Evolutionary conservation across 2,329 filamentous ascomycete genomes (phyloP).

Genomic region (Colletotrichum destructivum): DNA sequence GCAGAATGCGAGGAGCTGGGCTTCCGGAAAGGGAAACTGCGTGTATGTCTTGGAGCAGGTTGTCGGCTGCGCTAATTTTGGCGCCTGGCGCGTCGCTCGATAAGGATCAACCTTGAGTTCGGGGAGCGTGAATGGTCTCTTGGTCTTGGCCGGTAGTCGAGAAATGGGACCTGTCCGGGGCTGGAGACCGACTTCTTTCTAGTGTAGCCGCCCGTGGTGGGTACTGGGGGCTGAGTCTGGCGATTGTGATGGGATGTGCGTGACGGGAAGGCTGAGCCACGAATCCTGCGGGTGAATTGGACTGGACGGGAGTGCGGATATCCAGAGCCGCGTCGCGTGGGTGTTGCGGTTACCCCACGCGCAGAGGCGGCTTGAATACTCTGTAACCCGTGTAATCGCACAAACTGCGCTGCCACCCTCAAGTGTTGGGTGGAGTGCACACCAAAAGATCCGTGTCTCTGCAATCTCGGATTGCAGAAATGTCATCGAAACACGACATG

Average conservation of each 20-base stretch:
- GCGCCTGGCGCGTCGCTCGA: slow-evolving; percentile 30
- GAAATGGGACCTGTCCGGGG: slow-evolving; percentile 2
- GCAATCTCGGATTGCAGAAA: slow-evolving; percentile 9
- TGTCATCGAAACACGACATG: neutral
- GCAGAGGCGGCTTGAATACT: slow-evolving; percentile 31
- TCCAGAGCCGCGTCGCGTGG: slow-evolving; percentile 42
- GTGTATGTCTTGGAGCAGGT: neutral
- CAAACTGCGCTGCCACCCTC: slow-evolving; percentile 29
- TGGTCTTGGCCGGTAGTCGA: slow-evolving; percentile 5
- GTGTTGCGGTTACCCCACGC: slow-evolving; percentile 24
- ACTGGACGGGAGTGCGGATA: slow-evolving; percentile 43
- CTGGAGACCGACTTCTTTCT: neutral
- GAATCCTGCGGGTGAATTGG: slow-evolving; percentile 28
- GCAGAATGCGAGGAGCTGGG: neutral
- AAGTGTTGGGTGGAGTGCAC: slow-evolving; percentile 29
- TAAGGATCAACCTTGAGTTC: slow-evolving; percentile 1
- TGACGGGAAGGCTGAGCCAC: slow-evolving; percentile 41
- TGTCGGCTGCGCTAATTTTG: slow-evolving; percentile 37
- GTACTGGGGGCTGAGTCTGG: slow-evolving; percentile 40
- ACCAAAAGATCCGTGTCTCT: slow-evolving; percentile 9
- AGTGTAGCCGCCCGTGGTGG: slow-evolving; percentile 33
- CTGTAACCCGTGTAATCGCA: neutral
- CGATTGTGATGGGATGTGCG: slow-evolving; percentile 33
- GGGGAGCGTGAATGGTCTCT: neutral
- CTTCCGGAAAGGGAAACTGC: neutral